Base-by-base conservation (phyloP, 768 basidiomycete species). In the Tephrocybe sp. region DNA sequence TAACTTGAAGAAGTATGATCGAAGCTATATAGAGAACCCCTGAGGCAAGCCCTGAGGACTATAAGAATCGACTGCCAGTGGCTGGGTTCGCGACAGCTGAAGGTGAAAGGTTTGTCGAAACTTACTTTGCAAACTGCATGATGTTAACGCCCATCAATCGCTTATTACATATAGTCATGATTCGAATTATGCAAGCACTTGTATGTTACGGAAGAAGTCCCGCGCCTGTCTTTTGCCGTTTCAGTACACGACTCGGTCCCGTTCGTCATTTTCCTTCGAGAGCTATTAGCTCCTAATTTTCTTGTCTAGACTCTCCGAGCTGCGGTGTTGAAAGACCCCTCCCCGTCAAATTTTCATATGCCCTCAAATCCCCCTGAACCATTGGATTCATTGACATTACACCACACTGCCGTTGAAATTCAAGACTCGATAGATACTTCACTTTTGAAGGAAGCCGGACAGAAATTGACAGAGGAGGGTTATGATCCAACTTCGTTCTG, bases 401-500 rank as follows among this genome's bases (percentile, higher is more conserved):
- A 83, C 5, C 78, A 85, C 50, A 74, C 77, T 31, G 66, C 54
- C 21, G 54, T 63, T n/a, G 36, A 46, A 5, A 44, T 44, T 43
- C 21, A 49, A 49, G 52, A 47, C 19, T 11, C 38, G 30, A 38
- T 53, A 44, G 58, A 60, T 43, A n/a, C n/a, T n/a, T n/a, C n/a
- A n/a, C 56, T 57, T 49, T 49, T 71, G 7, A 66, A 67, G 27
- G 69, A 75, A 39, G 86, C 79, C 1, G 67, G 67, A 26, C 55
- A 59, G 24, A 71, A 70, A 50, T 61, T 87, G 19, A 56, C 64
- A 12, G 54, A 22, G 60, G 72, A 54, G 13, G 84, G 86, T 0
- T 82, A 80, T 52, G 84, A 89, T 60, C 73, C 80, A 2, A 55
- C 64, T 22, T 86, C 84, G n/a, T 82, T 90, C 47, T 89, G 84